Base-by-base conservation (phyloP, 75 land plant species). In the Picea glauca region DNA sequence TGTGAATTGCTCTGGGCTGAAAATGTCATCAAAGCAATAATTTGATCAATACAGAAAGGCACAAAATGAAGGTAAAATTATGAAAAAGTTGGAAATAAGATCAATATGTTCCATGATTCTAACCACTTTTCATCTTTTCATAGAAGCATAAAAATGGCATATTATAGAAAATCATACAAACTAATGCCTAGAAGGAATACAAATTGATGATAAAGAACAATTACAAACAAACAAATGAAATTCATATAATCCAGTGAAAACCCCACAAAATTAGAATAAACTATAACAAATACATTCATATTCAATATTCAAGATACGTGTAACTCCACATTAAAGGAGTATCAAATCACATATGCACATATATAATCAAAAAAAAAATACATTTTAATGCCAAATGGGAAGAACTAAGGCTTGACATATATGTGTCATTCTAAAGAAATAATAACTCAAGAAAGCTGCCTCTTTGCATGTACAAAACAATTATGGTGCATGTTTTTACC, bases 1-100 rank as follows among this genome's bases (percentile, higher is more conserved):
- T 46, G 73, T 9, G 15, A 40, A 21, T 66, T 56, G 74, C 58
- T 78, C 80, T 43, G 76, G 76, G 73, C 80, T 78, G 30, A 46
- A 33, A 76, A 46, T 5, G 15, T 18, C 20, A 61, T 61, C 54
- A 61, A 61, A 61, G 21, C n/a, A 1, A 18, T 61, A n/a, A 18
- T 61, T 61, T 61, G 21, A 18, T 61, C 20, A 61, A 61, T 61
- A n/a, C 21, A 61, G 4, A 61, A 61, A 61, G 63, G 7, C 20
- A 61, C 63, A 61, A 61, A 61, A 8, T 8, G 54, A 46, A 46
- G 9, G 54, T 8, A 20, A 40, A 70, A 40, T 20, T 70, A 70
- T 8, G 2, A 35, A 70, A 38, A 6, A 70, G 9, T 8, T 70
- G 18, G 17, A 9, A 38, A 70, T 20, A 66, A 23, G 18, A 66